Evolutionary conservation across 2,329 filamentous ascomycete species (phyloP).

Genomic region (Colletotrichum scovillei): DNA sequence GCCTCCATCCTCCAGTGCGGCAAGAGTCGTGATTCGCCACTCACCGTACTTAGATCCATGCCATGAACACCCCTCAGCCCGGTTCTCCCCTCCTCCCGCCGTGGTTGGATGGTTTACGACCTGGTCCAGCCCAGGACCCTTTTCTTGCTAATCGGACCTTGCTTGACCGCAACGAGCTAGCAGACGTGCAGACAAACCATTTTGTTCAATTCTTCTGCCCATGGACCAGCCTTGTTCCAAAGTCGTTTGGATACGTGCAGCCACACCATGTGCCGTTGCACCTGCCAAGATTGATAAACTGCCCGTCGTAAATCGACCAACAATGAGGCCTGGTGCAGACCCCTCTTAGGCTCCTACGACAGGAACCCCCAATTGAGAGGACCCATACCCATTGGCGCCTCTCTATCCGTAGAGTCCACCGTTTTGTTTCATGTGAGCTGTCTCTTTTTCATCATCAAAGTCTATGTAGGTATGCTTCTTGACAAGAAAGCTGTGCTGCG

Average conservation of each 20-base stretch:
- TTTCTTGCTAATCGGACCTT: slow-evolving; percentile 19
- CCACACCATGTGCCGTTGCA: slow-evolving; percentile 29
- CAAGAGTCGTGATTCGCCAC: slow-evolving; percentile 39
- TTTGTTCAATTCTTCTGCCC: neutral
- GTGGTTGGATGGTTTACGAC: slow-evolving; percentile 58
- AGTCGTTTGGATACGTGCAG: slow-evolving; percentile 30
- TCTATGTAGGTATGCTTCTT: neutral
- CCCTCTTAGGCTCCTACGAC: neutral
- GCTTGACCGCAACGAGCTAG: slow-evolving; percentile 26
- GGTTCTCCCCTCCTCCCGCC: slow-evolving; percentile 14
- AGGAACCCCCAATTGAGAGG: neutral
- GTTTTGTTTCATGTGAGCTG: slow-evolving; percentile 29
- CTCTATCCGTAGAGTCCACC: neutral
- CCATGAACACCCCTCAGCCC: slow-evolving; percentile 9
- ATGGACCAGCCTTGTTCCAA: slow-evolving; percentile 22
- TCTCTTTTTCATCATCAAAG: slow-evolving; percentile 9
- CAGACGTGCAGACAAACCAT: slow-evolving; percentile 20
- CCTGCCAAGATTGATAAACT: slow-evolving; percentile 38
- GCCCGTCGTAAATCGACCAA: slow-evolving; percentile 35
- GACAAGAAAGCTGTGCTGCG: neutral
- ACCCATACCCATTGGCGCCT: neutral
- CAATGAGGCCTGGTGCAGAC: slow-evolving; percentile 19
- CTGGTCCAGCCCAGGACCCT: neutral
- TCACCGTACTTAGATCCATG: slow-evolving; percentile 31
- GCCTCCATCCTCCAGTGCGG: neutral